Conservation (phyloP, 441 rosid genomes). For the Adansonia madagascariensis region DNA sequence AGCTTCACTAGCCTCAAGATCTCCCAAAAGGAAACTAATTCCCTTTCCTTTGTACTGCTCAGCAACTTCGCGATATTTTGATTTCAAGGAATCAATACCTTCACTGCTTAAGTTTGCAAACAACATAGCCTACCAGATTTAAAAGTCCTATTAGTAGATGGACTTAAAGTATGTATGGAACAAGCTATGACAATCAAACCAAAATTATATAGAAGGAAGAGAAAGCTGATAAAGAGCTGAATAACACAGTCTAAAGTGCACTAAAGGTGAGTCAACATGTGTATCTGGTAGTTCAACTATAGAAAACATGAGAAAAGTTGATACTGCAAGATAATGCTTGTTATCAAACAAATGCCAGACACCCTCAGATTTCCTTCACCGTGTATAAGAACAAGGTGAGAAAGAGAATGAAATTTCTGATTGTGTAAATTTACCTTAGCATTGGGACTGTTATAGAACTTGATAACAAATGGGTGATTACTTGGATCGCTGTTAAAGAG, state of each 20-base stretch:
- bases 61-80: constrained; percentile 76
- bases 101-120: constrained; percentile 68
- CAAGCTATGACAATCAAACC: not conserved
- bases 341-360: not conserved
- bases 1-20: constrained; percentile 75
- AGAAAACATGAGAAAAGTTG: not conserved
- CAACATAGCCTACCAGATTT: constrained; percentile 69
- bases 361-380: not conserved
- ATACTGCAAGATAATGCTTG: not conserved
- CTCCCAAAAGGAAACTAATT: constrained; percentile 78
- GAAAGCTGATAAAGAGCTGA: not conserved
- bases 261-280: not conserved
- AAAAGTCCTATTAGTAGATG: constrained; percentile 31
- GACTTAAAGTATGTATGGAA: not conserved
- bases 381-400: not conserved
- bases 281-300: not conserved
- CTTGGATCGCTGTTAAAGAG: constrained; percentile 73
- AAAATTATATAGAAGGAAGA: not conserved
- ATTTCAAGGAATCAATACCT: constrained; percentile 57
- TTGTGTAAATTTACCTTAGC: constrained; percentile 57
- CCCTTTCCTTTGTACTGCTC: constrained; percentile 72
- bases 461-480: constrained; percentile 80
- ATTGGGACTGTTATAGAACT: constrained; percentile 67
- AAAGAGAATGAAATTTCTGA: constrained; percentile 6
- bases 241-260: not conserved